Base-by-base conservation (phyloP, 2,329 filamentous ascomycete genomes). In the Catunica adiposa region DNA sequence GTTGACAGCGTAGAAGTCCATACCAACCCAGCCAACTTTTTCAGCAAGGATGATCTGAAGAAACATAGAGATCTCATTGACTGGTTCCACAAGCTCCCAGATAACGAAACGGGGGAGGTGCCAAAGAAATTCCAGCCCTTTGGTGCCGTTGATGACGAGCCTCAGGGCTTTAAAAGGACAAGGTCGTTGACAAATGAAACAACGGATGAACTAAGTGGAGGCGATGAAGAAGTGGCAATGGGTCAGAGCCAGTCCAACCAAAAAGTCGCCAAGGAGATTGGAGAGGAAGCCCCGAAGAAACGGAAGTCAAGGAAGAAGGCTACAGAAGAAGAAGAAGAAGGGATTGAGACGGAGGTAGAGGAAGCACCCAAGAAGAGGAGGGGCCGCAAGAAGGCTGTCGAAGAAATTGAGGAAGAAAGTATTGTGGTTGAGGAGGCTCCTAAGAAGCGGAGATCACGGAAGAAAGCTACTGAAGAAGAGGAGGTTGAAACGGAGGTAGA, bases 31-130 rank as follows among this genome's bases (percentile, higher is more conserved):
- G n/a, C 17, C 1, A 54, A 44, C 29, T 57, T 54, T 34, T 57
- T 57, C n/a, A 48, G 48, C 8, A 17, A 22, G 5, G 26, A 38
- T 5, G 56, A 57, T 44, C 17, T 57, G 9, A 26, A 25, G 22
- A 51, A 42, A 23, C 48, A 51, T 29, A 29, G 51, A 5, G 37
- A 47, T 5, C 22, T 42, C 22, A 54, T 54, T 5, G 11, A 34
- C 37, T 48, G n/a, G 9, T 57, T 57, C 46, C 53, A 54, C 42
- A 48, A 11, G 15, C 31, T 57, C 9, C 56, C 56, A 6, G 56
- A 57, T 29, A 57, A 57, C 22, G 56, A 57, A 15, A 57, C 56
- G 2, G 56, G 56, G n/a, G 20, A 54, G 26, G 37, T 46, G 6
- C 26, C 44, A 22, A 54, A 51, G 26, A 50, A 23, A 26, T 42